phyloP scores from a whole-genome alignment of 441 rosid species.

The Pelargonium citronellum region DNA sequence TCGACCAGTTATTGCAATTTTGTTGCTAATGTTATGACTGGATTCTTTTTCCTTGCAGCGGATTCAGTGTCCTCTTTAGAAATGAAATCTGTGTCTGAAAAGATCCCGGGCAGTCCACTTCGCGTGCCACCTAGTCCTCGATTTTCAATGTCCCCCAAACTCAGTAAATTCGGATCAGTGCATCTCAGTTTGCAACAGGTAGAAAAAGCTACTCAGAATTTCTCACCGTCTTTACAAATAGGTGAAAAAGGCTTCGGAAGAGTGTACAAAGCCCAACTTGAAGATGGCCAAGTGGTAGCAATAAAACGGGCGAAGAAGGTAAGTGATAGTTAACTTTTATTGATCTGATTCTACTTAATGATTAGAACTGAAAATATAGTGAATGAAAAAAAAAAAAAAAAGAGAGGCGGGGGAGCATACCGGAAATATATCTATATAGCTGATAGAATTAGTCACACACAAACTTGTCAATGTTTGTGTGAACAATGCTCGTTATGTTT shows the following conservation, averaged over 20 bases:
- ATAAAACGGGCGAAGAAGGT: constrained; percentile 96
- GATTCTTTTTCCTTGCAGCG: constrained; percentile 40
- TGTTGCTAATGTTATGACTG: constrained; percentile 5
- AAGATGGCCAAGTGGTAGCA: constrained; percentile 71
- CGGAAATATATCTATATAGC: no score
- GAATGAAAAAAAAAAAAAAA: no score
- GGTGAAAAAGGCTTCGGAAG: constrained; percentile 91
- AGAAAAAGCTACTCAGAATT: constrained; percentile 58
- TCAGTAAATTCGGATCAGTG: constrained; percentile 52
- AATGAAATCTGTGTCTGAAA: constrained; percentile 50
- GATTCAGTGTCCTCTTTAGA: constrained; percentile 53
- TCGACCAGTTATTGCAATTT: not conserved
- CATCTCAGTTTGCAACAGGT: constrained; percentile 55
- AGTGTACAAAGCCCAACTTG: constrained; percentile 67
- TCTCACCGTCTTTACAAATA: constrained; percentile 53
- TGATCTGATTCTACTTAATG: no score
- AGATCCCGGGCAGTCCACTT: constrained; percentile 59
- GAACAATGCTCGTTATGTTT: no score
- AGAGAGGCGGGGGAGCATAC: no score
- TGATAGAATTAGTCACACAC: no score
- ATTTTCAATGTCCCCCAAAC: constrained; percentile 67
- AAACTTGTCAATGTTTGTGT: no score
- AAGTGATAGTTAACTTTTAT: constrained; percentile 14
- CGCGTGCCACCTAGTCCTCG: constrained; percentile 85
- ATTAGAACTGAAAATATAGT: no score